Conservation (phyloP, 768 basidiomycete species). For the Boletus bicolor region DNA sequence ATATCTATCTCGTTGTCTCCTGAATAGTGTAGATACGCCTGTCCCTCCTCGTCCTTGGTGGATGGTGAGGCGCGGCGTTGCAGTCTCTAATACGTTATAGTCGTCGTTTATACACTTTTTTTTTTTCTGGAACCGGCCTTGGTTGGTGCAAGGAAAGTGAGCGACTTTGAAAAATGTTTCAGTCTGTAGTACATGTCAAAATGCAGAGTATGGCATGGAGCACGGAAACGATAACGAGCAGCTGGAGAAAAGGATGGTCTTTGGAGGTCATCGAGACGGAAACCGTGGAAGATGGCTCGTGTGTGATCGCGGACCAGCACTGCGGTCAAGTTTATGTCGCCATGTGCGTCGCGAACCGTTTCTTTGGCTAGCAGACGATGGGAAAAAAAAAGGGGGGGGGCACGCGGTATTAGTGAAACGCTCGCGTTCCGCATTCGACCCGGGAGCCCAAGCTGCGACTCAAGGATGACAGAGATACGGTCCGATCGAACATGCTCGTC, state of each 20-base stretch:
- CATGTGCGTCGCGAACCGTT: not conserved
- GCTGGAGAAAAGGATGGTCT: too few species aligned
- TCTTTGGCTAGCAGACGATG: not conserved
- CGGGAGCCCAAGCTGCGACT: not conserved
- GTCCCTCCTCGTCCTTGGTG: slow-evolving; percentile 1
- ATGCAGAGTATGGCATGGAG: not conserved
- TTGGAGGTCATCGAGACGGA: too few species aligned
- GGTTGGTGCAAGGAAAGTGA: not conserved
- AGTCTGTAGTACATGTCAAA: too few species aligned
- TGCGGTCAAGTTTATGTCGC: not conserved
- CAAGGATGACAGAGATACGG: not conserved
- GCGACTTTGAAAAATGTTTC: not conserved
- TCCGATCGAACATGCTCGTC: not conserved
- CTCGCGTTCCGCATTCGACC: not conserved
- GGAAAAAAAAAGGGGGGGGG: too few species aligned
- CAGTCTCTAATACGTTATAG: slow-evolving; percentile 36
- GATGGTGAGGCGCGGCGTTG: slow-evolving; percentile 7
- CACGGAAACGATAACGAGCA: not conserved
- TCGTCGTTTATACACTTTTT: slow-evolving; percentile 29
- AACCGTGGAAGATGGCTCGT: too few species aligned
- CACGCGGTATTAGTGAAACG: not conserved
- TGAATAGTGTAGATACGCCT: slow-evolving; percentile 28
- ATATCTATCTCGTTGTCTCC: slow-evolving; percentile 26
- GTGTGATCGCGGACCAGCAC: too few species aligned
- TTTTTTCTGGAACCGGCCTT: not conserved